Conservation (phyloP, 2,329 filamentous ascomycete genomes). For the Aspergillus fumigatiaffinis region DNA sequence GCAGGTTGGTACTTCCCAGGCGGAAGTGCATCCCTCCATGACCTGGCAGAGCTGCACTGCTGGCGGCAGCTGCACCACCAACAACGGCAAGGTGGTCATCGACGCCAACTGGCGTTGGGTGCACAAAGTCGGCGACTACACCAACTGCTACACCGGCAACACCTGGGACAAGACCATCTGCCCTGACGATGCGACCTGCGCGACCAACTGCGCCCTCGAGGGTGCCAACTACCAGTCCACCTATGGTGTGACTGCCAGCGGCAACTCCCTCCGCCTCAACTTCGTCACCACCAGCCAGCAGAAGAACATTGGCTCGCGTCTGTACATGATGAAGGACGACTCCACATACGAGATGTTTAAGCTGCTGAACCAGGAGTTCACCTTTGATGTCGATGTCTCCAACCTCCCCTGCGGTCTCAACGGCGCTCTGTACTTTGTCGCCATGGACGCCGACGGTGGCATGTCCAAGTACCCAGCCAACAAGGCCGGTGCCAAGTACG, state of each 20-base stretch:
- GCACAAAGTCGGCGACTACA: constrained; percentile 46
- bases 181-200: constrained; percentile 48
- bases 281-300: constrained; percentile 40
- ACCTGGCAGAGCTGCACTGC: constrained; percentile 50
- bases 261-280: constrained; percentile 47
- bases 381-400: constrained; percentile 69
- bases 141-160: constrained; percentile 58
- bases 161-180: constrained; percentile 48
- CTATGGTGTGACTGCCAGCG: constrained; percentile 51
- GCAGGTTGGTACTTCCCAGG: constrained; percentile 18
- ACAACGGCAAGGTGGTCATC: constrained; percentile 48
- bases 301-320: constrained; percentile 48
- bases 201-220: constrained; percentile 54
- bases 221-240: constrained; percentile 52
- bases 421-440: constrained; percentile 64
- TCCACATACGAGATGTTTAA: constrained; percentile 63
- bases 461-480: constrained; percentile 48
- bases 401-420: constrained; percentile 66
- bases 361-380: constrained; percentile 65
- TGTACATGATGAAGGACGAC: constrained; percentile 62
- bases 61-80: constrained; percentile 49
- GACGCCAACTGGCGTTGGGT: constrained; percentile 59
- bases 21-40: constrained; percentile 46
- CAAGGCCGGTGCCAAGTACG: constrained; percentile 57
- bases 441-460: constrained; percentile 61